Conservation (phyloP, 2,329 filamentous ascomycete species). For the Pseudopithomyces maydicus region DNA sequence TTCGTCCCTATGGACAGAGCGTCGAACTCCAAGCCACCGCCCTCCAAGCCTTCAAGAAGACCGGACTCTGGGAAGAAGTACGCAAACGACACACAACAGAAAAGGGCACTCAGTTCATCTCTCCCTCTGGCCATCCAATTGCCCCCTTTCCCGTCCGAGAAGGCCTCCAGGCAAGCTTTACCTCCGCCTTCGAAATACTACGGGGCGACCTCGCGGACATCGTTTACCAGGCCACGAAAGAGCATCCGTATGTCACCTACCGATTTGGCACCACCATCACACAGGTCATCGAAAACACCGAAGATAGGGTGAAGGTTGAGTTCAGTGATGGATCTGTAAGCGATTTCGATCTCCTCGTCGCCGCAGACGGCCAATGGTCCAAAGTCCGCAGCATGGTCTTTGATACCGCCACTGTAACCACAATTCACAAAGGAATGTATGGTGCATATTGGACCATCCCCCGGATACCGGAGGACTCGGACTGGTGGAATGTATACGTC, state of each 20-base stretch:
- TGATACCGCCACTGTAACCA: constrained; percentile 21
- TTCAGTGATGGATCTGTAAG: constrained; percentile 52
- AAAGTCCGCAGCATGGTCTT: constrained; percentile 43
- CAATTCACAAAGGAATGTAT: constrained; percentile 27
- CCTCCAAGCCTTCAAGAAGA: constrained; percentile 43
- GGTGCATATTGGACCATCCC: constrained; percentile 47
- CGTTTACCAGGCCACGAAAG: constrained; percentile 49
- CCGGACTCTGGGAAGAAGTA: constrained; percentile 45
- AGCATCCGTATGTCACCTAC: constrained; percentile 29
- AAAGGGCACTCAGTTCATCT: constrained; percentile 43
- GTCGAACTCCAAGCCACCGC: constrained; percentile 49
- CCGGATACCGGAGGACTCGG: constrained; percentile 36
- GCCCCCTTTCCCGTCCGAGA: constrained; percentile 18
- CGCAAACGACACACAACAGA: constrained; percentile 40
- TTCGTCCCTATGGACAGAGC: constrained; percentile 39
- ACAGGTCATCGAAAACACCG: constrained; percentile 36
- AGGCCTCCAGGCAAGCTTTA: constrained; percentile 8
- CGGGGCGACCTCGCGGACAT: constrained; percentile 57
- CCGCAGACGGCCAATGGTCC: constrained; percentile 62
- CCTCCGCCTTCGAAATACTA: constrained; percentile 51
- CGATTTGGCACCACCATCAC: constrained; percentile 29
- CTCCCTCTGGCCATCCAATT: constrained; percentile 12
- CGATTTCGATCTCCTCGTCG: constrained; percentile 59
- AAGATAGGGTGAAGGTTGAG: constrained; percentile 42
- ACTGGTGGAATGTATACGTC: constrained; percentile 43